Conservation (phyloP, 1,139 yeast genomes). For the Nadsonia commutata region DNA sequence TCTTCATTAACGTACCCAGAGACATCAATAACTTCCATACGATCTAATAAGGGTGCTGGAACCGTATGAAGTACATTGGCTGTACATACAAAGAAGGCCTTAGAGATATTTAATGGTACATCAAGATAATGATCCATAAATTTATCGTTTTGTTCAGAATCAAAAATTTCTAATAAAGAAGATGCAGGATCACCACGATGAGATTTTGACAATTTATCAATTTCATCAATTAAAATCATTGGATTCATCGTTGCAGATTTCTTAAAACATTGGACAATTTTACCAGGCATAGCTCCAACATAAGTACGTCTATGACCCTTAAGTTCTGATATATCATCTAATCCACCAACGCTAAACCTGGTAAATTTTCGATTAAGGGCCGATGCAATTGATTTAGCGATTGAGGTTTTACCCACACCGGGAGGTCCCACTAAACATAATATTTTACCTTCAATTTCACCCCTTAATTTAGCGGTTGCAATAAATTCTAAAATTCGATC, state of each 20-base stretch:
- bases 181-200: slow-evolving; percentile 85
- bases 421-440: slow-evolving; percentile 96
- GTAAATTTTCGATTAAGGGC: slow-evolving; percentile 76
- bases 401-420: slow-evolving; percentile 95
- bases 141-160: slow-evolving; percentile 86
- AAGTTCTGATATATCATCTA: slow-evolving; percentile 90
- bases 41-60: slow-evolving; percentile 84
- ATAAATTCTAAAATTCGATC: slow-evolving; percentile 59
- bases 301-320: slow-evolving; percentile 96
- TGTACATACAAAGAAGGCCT: slow-evolving; percentile 88
- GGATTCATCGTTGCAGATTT: slow-evolving; percentile 91
- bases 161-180: slow-evolving; percentile 84
- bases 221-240: slow-evolving; percentile 82
- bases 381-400: slow-evolving; percentile 86
- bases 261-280: slow-evolving; percentile 77
- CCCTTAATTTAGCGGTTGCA: slow-evolving; percentile 55
- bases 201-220: slow-evolving; percentile 64
- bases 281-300: slow-evolving; percentile 92
- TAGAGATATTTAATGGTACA: slow-evolving; percentile 82
- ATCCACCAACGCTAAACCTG: slow-evolving; percentile 92
- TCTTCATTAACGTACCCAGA: slow-evolving; percentile 92
- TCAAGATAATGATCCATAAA: slow-evolving; percentile 89
- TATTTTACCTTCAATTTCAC: slow-evolving; percentile 86
- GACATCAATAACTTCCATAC: slow-evolving; percentile 93
- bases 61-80: slow-evolving; percentile 83